A percentile compares a stretch with the other conserved stretches of the same genome.
Evolutionary conservation across 1,284 basidiomycete species (phyloP).

Genomic region (Irpex sp.): DNA sequence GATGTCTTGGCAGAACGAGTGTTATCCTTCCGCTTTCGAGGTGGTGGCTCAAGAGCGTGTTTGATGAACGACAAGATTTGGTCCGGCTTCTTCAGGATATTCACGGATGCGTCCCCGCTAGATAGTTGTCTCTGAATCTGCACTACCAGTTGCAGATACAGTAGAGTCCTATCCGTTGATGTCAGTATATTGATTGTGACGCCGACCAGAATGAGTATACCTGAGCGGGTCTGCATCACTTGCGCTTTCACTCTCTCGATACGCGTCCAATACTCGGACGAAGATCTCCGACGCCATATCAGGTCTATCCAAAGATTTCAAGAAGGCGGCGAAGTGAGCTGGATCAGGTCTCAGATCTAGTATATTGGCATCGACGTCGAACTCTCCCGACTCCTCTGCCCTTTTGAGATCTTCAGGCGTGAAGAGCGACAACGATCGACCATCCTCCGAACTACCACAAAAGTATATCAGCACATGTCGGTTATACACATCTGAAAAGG

Average conservation of each 20-base stretch:
- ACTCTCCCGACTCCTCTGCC: conserved; percentile 36
- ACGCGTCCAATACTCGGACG: conserved; percentile 65
- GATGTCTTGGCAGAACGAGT: conserved; percentile 9
- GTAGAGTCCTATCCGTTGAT: no score
- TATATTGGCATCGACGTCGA: conserved; percentile 50
- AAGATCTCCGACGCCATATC: conserved; percentile 73
- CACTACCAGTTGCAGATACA: conserved; percentile 73
- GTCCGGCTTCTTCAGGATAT: conserved; percentile 64
- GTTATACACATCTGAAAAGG: neutral
- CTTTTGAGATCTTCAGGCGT: conserved; percentile 44
- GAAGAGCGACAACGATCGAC: conserved; percentile 33
- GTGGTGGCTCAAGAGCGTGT: conserved; percentile 46
- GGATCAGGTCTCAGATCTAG: conserved; percentile 74
- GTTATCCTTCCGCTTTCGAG: conserved; percentile 16
- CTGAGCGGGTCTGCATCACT: conserved; percentile 47
- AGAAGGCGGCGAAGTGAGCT: conserved; percentile 52
- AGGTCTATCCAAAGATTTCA: conserved; percentile 58
- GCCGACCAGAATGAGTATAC: conserved; percentile 33
- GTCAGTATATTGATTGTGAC: no score
- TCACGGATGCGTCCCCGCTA: conserved; percentile 45
- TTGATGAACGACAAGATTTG: conserved; percentile 78
- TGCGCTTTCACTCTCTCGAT: conserved; percentile 45
- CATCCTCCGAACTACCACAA: neutral
- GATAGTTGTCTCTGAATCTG: conserved; percentile 71
- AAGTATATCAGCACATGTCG: neutral